Evolutionary conservation across 2,329 filamentous ascomycete genomes (phyloP).

Genomic region (Aspergillus sp.): DNA sequence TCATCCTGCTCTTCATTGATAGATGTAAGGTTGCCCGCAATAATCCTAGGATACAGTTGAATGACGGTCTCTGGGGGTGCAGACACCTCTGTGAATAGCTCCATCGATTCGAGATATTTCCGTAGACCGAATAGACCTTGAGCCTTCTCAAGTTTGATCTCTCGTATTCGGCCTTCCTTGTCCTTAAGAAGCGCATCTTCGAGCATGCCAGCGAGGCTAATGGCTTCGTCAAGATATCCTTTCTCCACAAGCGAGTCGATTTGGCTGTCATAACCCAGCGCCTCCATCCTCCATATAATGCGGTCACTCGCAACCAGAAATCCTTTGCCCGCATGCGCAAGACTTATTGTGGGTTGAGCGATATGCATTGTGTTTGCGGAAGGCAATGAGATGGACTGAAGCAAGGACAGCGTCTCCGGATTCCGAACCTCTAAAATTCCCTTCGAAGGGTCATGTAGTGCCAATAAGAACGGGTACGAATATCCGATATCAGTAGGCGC

Average conservation of each 20-base stretch:
- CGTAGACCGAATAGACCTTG: slow-evolving; percentile 77
- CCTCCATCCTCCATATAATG: slow-evolving; percentile 93
- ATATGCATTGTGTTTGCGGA: slow-evolving; percentile 85
- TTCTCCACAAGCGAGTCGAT: slow-evolving; percentile 76
- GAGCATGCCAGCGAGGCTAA: slow-evolving; percentile 83
- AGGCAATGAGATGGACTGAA: slow-evolving; percentile 81
- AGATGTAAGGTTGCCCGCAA: slow-evolving; percentile 77
- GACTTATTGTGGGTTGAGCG: slow-evolving; percentile 84
- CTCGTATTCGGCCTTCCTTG: slow-evolving; percentile 76
- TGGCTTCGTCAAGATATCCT: slow-evolving; percentile 81
- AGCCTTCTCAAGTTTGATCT: slow-evolving; percentile 90
- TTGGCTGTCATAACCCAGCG: slow-evolving; percentile 87
- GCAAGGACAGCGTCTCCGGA: slow-evolving; percentile 82
- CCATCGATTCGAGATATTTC: slow-evolving; percentile 82
- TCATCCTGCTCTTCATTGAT: slow-evolving; percentile 52
- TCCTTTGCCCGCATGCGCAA: slow-evolving; percentile 94
- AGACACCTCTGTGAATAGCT: slow-evolving; percentile 86
- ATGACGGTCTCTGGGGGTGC: slow-evolving; percentile 89
- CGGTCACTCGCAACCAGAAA: slow-evolving; percentile 92
- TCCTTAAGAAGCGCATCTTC: slow-evolving; percentile 86
- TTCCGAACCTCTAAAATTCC: slow-evolving; percentile 88
- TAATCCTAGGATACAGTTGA: slow-evolving; percentile 75
- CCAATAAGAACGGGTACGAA: slow-evolving; percentile 92
- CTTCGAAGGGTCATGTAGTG: slow-evolving; percentile 78
- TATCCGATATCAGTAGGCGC: slow-evolving; percentile 92